Percentiles rank a stretch among this genome's conserved stretches.
phyloP scores from a whole-genome alignment of 108 stramenopile genomes.

The Nannochloropsis salina region DNA sequence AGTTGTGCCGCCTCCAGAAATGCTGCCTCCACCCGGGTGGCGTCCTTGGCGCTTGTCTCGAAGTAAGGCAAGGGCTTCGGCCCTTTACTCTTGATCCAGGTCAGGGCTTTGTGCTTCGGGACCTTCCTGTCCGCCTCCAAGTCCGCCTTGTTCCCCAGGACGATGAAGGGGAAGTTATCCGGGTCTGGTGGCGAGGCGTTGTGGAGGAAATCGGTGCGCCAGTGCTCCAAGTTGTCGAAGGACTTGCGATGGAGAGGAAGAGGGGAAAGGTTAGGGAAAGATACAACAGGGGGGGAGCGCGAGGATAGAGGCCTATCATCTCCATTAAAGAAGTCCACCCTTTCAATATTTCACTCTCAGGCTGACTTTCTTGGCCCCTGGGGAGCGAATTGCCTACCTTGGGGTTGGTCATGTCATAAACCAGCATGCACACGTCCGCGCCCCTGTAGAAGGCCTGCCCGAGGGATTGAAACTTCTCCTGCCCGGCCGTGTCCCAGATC shows the following conservation, averaged over 20 bases:
- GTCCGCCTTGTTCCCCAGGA: constrained; percentile 95
- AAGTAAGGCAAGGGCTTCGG: constrained; percentile 73
- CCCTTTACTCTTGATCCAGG: constrained; percentile 39
- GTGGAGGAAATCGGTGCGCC: constrained; percentile 81
- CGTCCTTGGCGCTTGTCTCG: constrained; percentile 91
- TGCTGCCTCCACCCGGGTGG: constrained; percentile 85
- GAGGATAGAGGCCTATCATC: background rate
- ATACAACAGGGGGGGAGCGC: background rate
- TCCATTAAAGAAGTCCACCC: background rate
- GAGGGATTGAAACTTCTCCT: constrained; percentile 90
- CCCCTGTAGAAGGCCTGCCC: constrained; percentile 96
- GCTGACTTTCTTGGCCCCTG: background rate
- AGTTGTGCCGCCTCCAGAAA: constrained; percentile 63
- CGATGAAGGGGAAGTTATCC: constrained; percentile 86
- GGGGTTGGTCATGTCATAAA: constrained; percentile 93
- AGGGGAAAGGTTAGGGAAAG: background rate
- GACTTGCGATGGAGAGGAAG: constrained; percentile 39
- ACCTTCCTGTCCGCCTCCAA: constrained; percentile 54
- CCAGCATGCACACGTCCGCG: constrained; percentile 91
- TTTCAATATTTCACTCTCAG: background rate
- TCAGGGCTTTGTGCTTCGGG: constrained; percentile 38
- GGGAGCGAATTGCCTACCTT: constrained; percentile 30
- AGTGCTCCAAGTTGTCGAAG: constrained; percentile 85
- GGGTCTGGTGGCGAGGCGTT: constrained; percentile 50
- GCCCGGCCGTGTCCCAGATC: constrained; percentile 99